These are phyloP conservation scores for Mimosa pudica DNA, from an alignment of 306 rosid genomes.

Conservation along the genomic window DNA sequence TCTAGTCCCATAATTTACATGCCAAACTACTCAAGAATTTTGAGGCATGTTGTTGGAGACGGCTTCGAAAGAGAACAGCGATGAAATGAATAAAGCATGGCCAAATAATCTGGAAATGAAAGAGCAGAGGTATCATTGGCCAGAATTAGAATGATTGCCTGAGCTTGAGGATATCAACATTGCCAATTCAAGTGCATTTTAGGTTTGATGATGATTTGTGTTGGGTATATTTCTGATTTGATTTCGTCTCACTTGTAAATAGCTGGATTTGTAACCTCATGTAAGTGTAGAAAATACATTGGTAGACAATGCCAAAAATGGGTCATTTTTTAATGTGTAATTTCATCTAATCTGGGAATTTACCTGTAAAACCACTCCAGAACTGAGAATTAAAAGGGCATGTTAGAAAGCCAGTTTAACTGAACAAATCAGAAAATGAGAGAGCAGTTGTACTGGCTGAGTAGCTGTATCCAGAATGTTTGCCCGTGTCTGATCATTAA, in stretches of 20 bases:
- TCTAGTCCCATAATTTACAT: too few relatives aligned
- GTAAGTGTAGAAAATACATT: conserved; percentile 14
- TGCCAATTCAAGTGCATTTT: conserved; percentile 60
- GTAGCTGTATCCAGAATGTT: neutral
- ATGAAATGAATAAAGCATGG: too few relatives aligned
- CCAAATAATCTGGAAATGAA: too few relatives aligned
- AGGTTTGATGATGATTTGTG: conserved; percentile 15
- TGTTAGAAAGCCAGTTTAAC: neutral
- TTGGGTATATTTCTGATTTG: neutral
- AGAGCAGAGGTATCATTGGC: too few relatives aligned
- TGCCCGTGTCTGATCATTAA: neutral
- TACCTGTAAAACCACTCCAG: neutral
- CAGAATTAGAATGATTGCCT: too few relatives aligned
- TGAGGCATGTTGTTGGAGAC: too few relatives aligned
- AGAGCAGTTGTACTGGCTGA: neutral
- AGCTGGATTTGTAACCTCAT: conserved; percentile 16
- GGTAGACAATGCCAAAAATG: neutral
- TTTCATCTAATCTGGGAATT: neutral
- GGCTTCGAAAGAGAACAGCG: too few relatives aligned
- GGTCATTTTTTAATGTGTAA: conserved; percentile 5
- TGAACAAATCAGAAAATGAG: neutral
- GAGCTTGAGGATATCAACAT: conserved; percentile 32
- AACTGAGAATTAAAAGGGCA: neutral
- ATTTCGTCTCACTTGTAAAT: neutral
- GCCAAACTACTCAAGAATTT: too few relatives aligned